A percentile compares a stretch with the other conserved stretches of the same genome.
Evolutionary conservation across 2,329 filamentous ascomycete genomes (phyloP).

Genomic region (Sporothrix globosa): DNA sequence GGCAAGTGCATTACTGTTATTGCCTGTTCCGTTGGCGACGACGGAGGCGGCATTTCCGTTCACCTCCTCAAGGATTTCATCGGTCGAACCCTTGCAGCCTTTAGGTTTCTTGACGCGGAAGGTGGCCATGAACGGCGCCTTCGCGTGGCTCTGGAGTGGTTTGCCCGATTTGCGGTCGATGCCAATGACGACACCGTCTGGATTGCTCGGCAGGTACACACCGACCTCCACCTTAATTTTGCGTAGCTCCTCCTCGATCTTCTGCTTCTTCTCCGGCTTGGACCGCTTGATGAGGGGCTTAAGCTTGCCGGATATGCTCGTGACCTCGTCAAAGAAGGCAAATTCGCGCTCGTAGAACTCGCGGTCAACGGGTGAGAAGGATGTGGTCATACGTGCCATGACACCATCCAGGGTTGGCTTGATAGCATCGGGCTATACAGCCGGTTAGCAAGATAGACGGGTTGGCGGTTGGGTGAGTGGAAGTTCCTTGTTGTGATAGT

Average conservation of each 20-base stretch:
- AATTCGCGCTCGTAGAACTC: constrained; percentile 95
- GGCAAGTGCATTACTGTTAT: constrained; percentile 28
- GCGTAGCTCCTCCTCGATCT: constrained; percentile 96
- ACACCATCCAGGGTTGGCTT: constrained; percentile 94
- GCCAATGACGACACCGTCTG: constrained; percentile 93
- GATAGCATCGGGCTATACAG: constrained; percentile 73
- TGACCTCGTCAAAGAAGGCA: constrained; percentile 97
- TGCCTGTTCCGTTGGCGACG: constrained; percentile 33
- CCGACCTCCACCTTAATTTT: constrained; percentile 97
- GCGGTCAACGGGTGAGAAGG: constrained; percentile 77
- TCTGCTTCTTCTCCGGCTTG: constrained; percentile 97
- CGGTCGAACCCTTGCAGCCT: constrained; percentile 55
- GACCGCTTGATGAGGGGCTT: constrained; percentile 88
- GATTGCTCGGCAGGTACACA: constrained; percentile 95
- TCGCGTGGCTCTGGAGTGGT: constrained; percentile 94
- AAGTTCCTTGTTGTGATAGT: not conserved
- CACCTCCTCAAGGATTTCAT: constrained; percentile 56
- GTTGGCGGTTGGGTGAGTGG: not conserved
- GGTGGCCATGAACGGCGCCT: constrained; percentile 98
- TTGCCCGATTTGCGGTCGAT: constrained; percentile 98
- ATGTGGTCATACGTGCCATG: constrained; percentile 78
- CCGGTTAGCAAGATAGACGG: constrained; percentile 34
- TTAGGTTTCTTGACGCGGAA: constrained; percentile 91
- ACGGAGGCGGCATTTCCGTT: constrained; percentile 43
- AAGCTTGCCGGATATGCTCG: constrained; percentile 90